phyloP scores from a whole-genome alignment of 2,329 filamentous ascomycete species.

The Colletotrichum karsti region DNA sequence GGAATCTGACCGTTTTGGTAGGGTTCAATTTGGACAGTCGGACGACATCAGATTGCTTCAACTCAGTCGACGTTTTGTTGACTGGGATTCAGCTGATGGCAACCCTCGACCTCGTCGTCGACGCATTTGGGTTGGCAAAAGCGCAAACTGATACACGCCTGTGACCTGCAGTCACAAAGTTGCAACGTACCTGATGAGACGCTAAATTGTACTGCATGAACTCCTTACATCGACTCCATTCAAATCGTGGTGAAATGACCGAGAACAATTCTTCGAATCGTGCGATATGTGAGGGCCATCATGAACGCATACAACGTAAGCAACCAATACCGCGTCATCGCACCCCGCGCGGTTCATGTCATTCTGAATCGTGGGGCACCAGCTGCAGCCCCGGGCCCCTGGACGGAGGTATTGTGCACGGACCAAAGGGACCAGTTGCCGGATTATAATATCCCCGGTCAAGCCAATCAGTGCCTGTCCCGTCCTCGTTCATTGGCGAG shows the following conservation, averaged over 20 bases:
- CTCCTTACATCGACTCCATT: no score
- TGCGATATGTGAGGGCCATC: neutral
- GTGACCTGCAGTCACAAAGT: neutral
- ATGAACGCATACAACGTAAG: neutral
- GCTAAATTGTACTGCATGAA: no score
- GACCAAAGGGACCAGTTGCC: neutral
- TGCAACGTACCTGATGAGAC: neutral
- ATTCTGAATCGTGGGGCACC: neutral
- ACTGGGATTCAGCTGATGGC: slow-evolving; percentile 9
- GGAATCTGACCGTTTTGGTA: slow-evolving; percentile 62
- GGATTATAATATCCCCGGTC: slow-evolving; percentile 24
- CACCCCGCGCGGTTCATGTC: slow-evolving; percentile 11
- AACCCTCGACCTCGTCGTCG: neutral
- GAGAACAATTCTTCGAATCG: neutral
- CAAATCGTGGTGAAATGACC: neutral
- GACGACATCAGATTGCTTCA: slow-evolving; percentile 26
- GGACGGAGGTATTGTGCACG: neutral
- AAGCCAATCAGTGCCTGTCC: slow-evolving; percentile 12
- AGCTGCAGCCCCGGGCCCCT: slow-evolving; percentile 6
- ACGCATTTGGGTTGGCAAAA: slow-evolving; percentile 8
- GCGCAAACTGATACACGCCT: slow-evolving; percentile 27
- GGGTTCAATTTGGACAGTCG: slow-evolving; percentile 34
- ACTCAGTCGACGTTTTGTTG: slow-evolving; percentile 11
- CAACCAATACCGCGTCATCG: slow-evolving; percentile 1
- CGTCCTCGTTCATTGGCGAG: slow-evolving; percentile 2